These are phyloP conservation scores for Graphilbum sp. DNA, from an alignment of 2,329 filamentous ascomycete species.

Conservation along the genomic window DNA sequence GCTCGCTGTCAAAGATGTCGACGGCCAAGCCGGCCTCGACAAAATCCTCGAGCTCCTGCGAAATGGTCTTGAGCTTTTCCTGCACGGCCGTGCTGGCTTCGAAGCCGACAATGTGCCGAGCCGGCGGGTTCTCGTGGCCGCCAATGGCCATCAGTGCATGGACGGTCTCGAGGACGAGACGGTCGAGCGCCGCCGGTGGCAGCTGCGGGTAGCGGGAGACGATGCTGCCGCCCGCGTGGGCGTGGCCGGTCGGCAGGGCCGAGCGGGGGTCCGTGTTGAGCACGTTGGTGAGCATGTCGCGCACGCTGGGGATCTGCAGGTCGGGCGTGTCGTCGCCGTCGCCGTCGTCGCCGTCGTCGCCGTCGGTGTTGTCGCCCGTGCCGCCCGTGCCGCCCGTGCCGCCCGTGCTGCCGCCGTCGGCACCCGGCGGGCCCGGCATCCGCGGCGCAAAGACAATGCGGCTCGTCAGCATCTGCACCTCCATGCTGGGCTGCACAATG, in stretches of 20 bases:
- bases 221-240: conserved; percentile 45
- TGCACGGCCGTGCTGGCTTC: conserved; percentile 80
- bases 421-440: conserved; percentile 35
- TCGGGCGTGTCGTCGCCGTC: conserved; percentile 32
- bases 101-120: conserved; percentile 80
- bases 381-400: conserved; percentile 6
- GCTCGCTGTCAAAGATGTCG: conserved; percentile 50
- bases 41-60: conserved; percentile 92
- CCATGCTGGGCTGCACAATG: conserved; percentile 88
- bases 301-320: conserved; percentile 55
- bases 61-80: conserved; percentile 92
- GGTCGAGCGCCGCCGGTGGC: conserved; percentile 49
- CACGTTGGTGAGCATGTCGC: conserved; percentile 68
- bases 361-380: conserved; percentile 45
- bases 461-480: conserved; percentile 77
- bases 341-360: conserved; percentile 23
- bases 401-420: conserved; percentile 33
- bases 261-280: conserved; percentile 60
- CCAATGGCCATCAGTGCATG: conserved; percentile 84
- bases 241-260: conserved; percentile 20
- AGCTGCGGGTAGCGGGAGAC: conserved; percentile 60
- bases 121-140: conserved; percentile 88
- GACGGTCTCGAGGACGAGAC: conserved; percentile 73
- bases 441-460: conserved; percentile 71
- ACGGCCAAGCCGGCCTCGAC: conserved; percentile 77